Evolutionary conservation across 139 green algal genomes (phyloP), one percentile per base, ranked within the genome.

Genomic region (Micromonas pusilla): DNA sequence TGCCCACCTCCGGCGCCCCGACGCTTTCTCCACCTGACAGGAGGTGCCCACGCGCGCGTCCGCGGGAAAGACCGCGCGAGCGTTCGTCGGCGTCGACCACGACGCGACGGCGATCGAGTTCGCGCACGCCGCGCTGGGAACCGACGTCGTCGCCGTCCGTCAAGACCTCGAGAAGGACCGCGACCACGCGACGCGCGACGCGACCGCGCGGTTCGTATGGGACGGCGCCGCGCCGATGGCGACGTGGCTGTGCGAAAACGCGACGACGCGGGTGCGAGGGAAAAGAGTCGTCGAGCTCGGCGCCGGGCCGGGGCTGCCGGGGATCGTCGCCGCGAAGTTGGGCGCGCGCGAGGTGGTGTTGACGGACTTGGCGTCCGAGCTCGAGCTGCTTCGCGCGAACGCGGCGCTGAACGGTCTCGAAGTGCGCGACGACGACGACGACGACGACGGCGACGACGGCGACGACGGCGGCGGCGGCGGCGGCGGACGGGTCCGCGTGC

Each of bases 251-350:
- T 72, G 65, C 30, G 28, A 26, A 26, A 38, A 39, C 65, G 4
- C 65, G 30, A n/a, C 30, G 60, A 39, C 13, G 30, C 28, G 36
- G 28, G 65, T 72, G 26, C 4, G 28, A 45, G 65, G 65, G 28
- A 72, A 45, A 16, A 5, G 30, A 2, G 65, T 72, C 13, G 26
- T 72, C 4, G 65, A 72, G 30, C 32, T 72, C 3, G 65, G 65
- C 26, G 65, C 65, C n/a, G 65, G 65, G 28, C 13, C 65, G 65
- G 65, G 65, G 13, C 13, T 72, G 65, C 65, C 65, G 4, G 65
- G 65, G 2, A 3, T 72, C 26, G 65, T 72, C 28, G 32, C 26
- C 28, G n/a, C 65, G 65, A 32, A 39, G 13, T 26, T 72, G 3
- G 65, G 65, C 3, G 65, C 65, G 28, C 3, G 2, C n/a, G 23